Evolutionary conservation across 2,329 filamentous ascomycete genomes (phyloP).

Genomic region (Cadophora sp.): DNA sequence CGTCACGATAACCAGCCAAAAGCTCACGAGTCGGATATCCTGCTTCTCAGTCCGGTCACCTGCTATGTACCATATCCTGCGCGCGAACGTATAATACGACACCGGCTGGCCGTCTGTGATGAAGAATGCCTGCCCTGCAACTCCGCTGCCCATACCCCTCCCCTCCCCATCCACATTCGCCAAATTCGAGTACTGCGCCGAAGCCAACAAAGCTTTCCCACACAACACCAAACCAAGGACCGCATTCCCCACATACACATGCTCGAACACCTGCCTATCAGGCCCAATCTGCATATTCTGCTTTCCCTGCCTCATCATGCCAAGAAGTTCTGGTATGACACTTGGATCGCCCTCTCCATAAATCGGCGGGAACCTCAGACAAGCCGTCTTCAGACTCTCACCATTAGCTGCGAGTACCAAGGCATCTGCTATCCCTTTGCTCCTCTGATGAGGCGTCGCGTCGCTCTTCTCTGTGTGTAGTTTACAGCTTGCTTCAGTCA

Average conservation of each 20-base stretch:
- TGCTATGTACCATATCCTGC: slow-evolving; percentile 26
- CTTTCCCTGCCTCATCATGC: slow-evolving; percentile 20
- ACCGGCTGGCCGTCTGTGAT: slow-evolving; percentile 46
- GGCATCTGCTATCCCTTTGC: slow-evolving; percentile 46
- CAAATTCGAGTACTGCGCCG: neutral
- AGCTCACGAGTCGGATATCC: slow-evolving; percentile 3
- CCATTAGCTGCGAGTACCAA: slow-evolving; percentile 44
- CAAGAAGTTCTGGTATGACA: slow-evolving; percentile 17
- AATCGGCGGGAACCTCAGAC: slow-evolving; percentile 43
- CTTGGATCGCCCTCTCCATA: slow-evolving; percentile 45
- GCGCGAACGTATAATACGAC: slow-evolving; percentile 44
- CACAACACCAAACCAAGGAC: slow-evolving; percentile 12
- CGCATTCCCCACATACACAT: slow-evolving; percentile 22
- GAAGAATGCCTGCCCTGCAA: slow-evolving; percentile 48
- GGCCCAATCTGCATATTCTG: slow-evolving; percentile 23
- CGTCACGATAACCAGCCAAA: slow-evolving; percentile 17
- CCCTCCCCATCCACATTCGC: neutral
- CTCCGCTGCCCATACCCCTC: slow-evolving; percentile 11
- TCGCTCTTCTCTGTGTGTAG: slow-evolving; percentile 38
- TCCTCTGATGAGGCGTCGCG: slow-evolving; percentile 39
- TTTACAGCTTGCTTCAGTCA: slow-evolving; percentile 38
- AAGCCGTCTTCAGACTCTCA: slow-evolving; percentile 38
- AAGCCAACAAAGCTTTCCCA: slow-evolving; percentile 7
- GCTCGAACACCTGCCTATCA: slow-evolving; percentile 22
- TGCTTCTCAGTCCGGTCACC: slow-evolving; percentile 21